phyloP scores from a whole-genome alignment of 805 yeast species.

The Saccharomyces paradoxus region DNA sequence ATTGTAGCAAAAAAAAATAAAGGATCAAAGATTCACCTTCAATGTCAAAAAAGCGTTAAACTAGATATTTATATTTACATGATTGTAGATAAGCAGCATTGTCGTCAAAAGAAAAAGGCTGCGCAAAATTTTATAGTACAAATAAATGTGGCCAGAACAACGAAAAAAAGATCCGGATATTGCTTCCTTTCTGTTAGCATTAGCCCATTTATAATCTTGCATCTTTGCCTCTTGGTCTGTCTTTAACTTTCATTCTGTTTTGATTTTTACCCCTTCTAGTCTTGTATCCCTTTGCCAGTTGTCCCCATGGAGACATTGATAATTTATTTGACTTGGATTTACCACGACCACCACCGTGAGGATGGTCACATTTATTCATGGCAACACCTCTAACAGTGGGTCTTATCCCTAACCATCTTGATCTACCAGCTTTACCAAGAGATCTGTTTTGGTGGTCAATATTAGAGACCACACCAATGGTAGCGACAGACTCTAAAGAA shows the following conservation, averaged over 20 bases:
- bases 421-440: slow-evolving; percentile 95
- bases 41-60: not conserved
- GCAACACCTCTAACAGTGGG: slow-evolving; percentile 98
- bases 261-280: slow-evolving; percentile 85
- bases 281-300: slow-evolving; percentile 83
- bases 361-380: slow-evolving; percentile 95
- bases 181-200: slow-evolving; percentile 2
- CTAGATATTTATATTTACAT: not conserved
- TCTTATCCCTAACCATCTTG: slow-evolving; percentile 84
- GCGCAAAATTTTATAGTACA: not conserved
- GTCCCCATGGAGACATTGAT: slow-evolving; percentile 96
- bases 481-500: slow-evolving; percentile 79
- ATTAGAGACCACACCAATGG: slow-evolving; percentile 88
- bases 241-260: slow-evolving; percentile 79
- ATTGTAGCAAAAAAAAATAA: not conserved
- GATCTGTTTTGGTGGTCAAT: slow-evolving; percentile 82
- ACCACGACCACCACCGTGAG: slow-evolving; percentile 99
- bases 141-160: not conserved
- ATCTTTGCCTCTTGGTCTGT: slow-evolving; percentile 76
- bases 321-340: slow-evolving; percentile 92
- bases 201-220: slow-evolving; percentile 12
- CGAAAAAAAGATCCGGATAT: not conserved
- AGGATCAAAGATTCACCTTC: not conserved
- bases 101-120: not conserved
- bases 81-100: not conserved